Base-by-base conservation (phyloP, 2,329 filamentous ascomycete species). In the Cladosporium sp. region DNA sequence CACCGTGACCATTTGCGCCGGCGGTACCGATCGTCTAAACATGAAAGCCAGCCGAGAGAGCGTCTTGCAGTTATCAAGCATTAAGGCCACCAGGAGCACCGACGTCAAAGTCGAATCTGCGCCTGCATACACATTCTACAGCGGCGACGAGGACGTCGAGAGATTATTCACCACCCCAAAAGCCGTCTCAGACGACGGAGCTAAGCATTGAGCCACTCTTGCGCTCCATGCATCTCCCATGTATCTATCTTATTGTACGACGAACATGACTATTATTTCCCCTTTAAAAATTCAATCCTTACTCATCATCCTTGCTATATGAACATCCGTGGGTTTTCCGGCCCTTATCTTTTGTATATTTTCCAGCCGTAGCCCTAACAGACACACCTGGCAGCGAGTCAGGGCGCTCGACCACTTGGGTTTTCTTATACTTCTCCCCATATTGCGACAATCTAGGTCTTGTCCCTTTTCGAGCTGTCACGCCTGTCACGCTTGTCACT, bases 111-210 rank as follows among this genome's bases (percentile, higher is more conserved):
- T 55, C 18, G 61, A 63, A 14, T 18, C 31, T 2, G 50, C 28
- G 35, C 61, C 61, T 3, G 61, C 49, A 23, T 62, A 53, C 14
- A 26, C 35, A 6, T 44, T 59, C 35, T n/a, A 59, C 14, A 31
- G 21, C 12, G 46, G 59, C n/a, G 61, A 63, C 33, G 61, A 63
- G 35, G 61, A 63, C 16, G 61, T 63, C 21, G 61, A 63, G 61
- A 31, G 33, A 5, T 16, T 63, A 26, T 63, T 63, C 18, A 56
- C 23, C 21, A 63, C 52, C 16, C 61, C 61, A 5, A 63, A 63
- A 46, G 50, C 35, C 16, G 35, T 21, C 16, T 40, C 33, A 2
- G 11, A 46, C 44, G 59, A 62, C 16, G 59, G 59, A 0, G 18
- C 40, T 46, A 49, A 49, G 49, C 12, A 53, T 14, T 53, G 49